Percentiles rank a stretch among this genome's conserved stretches.
Conservation (phyloP, 2,329 filamentous ascomycete genomes). For the Coniochaeta sp. region DNA sequence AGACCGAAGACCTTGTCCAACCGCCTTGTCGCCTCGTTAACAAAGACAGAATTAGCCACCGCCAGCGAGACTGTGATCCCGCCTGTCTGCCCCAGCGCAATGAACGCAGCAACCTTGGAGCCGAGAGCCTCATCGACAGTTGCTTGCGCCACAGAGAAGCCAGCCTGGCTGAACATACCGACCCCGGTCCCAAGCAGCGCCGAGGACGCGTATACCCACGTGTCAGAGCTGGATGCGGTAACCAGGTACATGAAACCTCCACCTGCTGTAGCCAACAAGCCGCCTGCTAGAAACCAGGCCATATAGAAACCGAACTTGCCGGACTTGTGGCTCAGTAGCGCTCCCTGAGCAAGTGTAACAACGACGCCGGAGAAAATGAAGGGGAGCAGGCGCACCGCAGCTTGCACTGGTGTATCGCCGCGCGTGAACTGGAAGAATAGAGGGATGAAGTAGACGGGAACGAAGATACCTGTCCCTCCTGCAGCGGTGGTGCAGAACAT, state of each 20-base stretch:
- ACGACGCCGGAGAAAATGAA: background rate
- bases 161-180: background rate
- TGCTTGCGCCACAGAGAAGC: background rate
- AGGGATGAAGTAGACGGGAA: constrained; percentile 1
- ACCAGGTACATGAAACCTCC: background rate
- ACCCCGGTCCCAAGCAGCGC: background rate
- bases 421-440: constrained; percentile 4
- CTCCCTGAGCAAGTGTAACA: background rate
- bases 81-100: background rate
- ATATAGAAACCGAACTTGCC: background rate
- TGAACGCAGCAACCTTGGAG: no score
- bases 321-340: background rate
- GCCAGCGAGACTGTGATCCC: background rate
- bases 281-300: background rate
- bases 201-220: background rate
- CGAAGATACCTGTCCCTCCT: background rate
- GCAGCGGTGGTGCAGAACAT: background rate
- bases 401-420: background rate
- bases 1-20: background rate
- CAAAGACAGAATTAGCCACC: background rate
- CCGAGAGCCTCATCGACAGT: background rate
- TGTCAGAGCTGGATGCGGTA: background rate
- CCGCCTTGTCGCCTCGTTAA: background rate
- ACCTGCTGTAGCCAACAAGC: background rate
- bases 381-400: background rate